Evolutionary conservation across 2,329 filamentous ascomycete species (phyloP).

Genomic region (Fusarium pseudoanthophilum): DNA sequence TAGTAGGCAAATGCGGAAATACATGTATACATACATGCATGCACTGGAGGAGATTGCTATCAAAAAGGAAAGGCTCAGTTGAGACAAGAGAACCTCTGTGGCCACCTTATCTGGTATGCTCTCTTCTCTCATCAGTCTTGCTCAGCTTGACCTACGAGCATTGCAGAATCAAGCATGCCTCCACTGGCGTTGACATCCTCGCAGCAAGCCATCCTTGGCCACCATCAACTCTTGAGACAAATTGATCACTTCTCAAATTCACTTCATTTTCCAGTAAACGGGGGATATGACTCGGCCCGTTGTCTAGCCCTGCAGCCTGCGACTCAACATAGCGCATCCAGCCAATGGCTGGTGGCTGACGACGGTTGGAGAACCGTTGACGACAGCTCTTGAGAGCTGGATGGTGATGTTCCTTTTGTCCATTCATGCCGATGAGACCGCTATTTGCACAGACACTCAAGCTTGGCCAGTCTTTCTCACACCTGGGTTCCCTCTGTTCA

Average conservation of each 20-base stretch:
- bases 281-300: slow-evolving; percentile 16
- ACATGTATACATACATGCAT: not conserved
- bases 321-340: not conserved
- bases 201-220: not conserved
- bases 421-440: slow-evolving; percentile 15
- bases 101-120: slow-evolving; percentile 12
- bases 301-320: slow-evolving; percentile 1
- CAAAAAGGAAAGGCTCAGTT: not conserved
- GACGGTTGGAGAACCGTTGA: not conserved
- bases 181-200: not conserved
- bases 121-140: slow-evolving; percentile 3
- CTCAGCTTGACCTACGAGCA: slow-evolving; percentile 10
- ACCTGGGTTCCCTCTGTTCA: not conserved
- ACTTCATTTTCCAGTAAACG: not conserved
- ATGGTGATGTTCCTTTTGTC: not conserved
- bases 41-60: not conserved
- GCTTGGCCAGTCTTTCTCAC: not conserved
- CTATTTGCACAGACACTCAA: not conserved
- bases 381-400: not conserved
- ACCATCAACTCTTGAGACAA: not conserved
- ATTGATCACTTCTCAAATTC: slow-evolving; percentile 10
- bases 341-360: slow-evolving; percentile 4
- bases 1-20: not conserved
- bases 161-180: slow-evolving; percentile 9
- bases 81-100: slow-evolving; percentile 23